Evolutionary conservation across 2,329 filamentous ascomycete species (phyloP).

Genomic region (Ophidiomyces ophidiicola): DNA sequence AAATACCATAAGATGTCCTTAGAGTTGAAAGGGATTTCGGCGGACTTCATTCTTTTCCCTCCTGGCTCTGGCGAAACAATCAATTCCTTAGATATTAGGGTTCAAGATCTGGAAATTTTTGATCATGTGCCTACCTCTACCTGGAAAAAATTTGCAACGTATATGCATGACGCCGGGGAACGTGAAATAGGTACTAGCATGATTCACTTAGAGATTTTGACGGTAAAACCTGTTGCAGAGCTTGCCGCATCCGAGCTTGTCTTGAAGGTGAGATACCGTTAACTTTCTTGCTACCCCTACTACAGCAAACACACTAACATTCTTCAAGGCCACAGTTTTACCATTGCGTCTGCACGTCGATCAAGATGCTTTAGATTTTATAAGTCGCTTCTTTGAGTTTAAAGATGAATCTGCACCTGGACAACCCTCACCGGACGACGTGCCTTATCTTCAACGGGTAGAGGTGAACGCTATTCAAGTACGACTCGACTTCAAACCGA

Average conservation of each 20-base stretch:
- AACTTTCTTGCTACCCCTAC: not conserved
- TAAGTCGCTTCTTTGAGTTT: conserved; percentile 96
- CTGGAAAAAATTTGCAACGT: conserved; percentile 96
- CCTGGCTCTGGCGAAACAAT: conserved; percentile 66
- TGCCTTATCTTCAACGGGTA: conserved; percentile 77
- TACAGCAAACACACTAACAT: conserved; percentile 15
- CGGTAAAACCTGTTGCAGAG: conserved; percentile 71
- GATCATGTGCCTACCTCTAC: conserved; percentile 91
- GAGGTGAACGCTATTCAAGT: conserved; percentile 76
- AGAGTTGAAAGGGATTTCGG: conserved; percentile 71
- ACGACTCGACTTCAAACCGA: conserved; percentile 92
- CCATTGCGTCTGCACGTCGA: conserved; percentile 88
- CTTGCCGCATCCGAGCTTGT: conserved; percentile 84
- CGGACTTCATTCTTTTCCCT: conserved; percentile 71
- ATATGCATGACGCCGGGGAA: conserved; percentile 75
- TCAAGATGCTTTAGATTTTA: conserved; percentile 93
- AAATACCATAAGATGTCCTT: conserved; percentile 92
- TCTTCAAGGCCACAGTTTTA: conserved; percentile 51
- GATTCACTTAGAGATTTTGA: conserved; percentile 79
- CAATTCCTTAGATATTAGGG: conserved; percentile 71
- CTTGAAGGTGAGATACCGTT: conserved; percentile 44
- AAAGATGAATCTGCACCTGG: conserved; percentile 54
- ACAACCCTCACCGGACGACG: conserved; percentile 50
- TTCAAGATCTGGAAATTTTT: conserved; percentile 77
- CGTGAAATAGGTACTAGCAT: conserved; percentile 78